Evolutionary conservation across 2,329 filamentous ascomycete genomes (phyloP), one percentile per base, ranked within the genome.

Genomic region (Fusarium paranaense): DNA sequence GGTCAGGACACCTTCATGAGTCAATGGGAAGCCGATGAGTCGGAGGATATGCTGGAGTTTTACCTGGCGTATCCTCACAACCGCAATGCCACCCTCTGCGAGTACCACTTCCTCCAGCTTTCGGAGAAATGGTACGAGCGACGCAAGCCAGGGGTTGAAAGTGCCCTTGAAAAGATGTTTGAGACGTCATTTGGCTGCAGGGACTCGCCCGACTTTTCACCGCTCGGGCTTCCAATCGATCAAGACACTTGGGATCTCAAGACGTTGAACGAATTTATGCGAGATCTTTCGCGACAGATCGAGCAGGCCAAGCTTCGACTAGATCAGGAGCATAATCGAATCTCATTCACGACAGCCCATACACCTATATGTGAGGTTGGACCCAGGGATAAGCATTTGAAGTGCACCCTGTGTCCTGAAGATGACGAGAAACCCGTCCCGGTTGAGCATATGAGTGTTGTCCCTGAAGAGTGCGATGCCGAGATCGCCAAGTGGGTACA

Each of bases 11-110:
- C 25, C 27, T 52, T 50, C 18, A n/a, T 61, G 9, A 33, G 18
- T 18, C 20, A 56, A 10, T 58, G 60, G 64, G 52, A 60, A 13
- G 54, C 57, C 14, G 33, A 42, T 4, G 56, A 45, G 22, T 25
- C 20, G 33, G 16, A 58, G 22, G 45, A 27, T 13, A 47, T 20
- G 30, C 50, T 75, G 11, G 71, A 75, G 32, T 67, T 62, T 58
- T 74, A 72, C 47, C 73, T 72, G 22, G 73, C 68, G 30, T 74
- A 74, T 57, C 73, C 73, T 50, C 73, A 75, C 20, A 67, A 74
- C 40, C 68, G 38, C 18, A n/a, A 47, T 22, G 62, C 73, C 25
- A 72, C 73, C n/a, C 63, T 76, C 32, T 75, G 73, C 7, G 30
- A 37, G 8, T 9, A 7, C 10, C 73, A 75, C 37, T 74, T 75